Conservation (phyloP, 345 rosid genomes). For the Atalantia buxifolia region DNA sequence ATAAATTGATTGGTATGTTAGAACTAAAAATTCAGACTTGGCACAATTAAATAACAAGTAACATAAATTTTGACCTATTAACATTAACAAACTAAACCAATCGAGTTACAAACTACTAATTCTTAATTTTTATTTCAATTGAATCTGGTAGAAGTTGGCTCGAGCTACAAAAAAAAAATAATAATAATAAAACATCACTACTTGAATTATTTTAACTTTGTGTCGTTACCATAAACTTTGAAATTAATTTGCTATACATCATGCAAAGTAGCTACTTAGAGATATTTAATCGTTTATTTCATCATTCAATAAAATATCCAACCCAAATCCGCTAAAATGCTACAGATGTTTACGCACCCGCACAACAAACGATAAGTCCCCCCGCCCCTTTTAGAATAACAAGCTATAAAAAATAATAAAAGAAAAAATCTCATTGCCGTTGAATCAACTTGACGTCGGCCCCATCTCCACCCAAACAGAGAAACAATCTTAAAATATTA, state of each 20-base stretch:
- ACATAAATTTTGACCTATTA: too few relatives aligned
- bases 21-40: too few relatives aligned
- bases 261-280: not conserved
- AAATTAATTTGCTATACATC: not conserved
- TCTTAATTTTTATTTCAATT: too few relatives aligned
- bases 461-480: not conserved
- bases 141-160: too few relatives aligned
- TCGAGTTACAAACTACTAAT: too few relatives aligned
- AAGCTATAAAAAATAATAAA: not conserved
- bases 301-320: not conserved
- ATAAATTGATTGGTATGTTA: too few relatives aligned
- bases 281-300: not conserved
- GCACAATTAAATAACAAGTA: too few relatives aligned
- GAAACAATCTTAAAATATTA: too few relatives aligned
- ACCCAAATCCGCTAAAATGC: not conserved
- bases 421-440: not conserved
- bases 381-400: not conserved
- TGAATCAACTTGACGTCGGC: not conserved
- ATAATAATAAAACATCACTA: too few relatives aligned
- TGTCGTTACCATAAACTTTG: not conserved
- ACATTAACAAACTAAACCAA: too few relatives aligned
- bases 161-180: too few relatives aligned
- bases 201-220: not conserved
- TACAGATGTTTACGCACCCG: not conserved
- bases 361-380: not conserved